Percentiles rank a stretch among this genome's conserved stretches.
phyloP scores from a whole-genome alignment of 768 basidiomycete species.

The Artomyces pyxidatus region DNA sequence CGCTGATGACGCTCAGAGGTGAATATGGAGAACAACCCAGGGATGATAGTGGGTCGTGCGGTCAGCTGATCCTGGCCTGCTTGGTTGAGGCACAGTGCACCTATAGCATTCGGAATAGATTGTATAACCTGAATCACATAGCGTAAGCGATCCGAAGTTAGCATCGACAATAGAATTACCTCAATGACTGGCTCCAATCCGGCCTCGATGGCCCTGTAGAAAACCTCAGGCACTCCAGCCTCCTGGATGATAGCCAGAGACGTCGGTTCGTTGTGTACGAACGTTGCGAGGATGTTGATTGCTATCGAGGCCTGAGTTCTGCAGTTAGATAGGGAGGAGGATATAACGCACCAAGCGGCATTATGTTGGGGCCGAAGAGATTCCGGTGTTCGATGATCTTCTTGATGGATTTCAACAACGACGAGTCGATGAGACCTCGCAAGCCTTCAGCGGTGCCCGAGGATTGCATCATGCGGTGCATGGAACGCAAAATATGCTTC shows the following conservation, averaged over 20 bases:
- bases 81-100: constrained; percentile 92
- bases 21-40: constrained; percentile 78
- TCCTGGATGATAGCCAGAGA: constrained; percentile 92
- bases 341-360: constrained; percentile 63
- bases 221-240: constrained; percentile 76
- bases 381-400: constrained; percentile 77
- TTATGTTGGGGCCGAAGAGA: constrained; percentile 80
- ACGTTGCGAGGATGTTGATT: constrained; percentile 92
- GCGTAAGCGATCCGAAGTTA: not conserved
- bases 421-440: constrained; percentile 87
- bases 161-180: too few relatives aligned
- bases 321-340: not conserved
- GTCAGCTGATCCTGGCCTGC: constrained; percentile 76
- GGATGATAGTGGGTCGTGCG: constrained; percentile 73
- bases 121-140: constrained; percentile 60
- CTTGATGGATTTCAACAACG: constrained; percentile 77
- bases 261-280: constrained; percentile 98
- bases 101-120: constrained; percentile 91
- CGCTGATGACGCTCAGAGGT: constrained; percentile 79
- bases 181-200: constrained; percentile 86
- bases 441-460: constrained; percentile 92
- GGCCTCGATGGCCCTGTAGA: constrained; percentile 79
- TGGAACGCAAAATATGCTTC: constrained; percentile 84
- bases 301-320: constrained; percentile 36
- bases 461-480: constrained; percentile 97